Conservation (phyloP, 1,139 yeast species). For the Hemisphaericaspora subhashii region DNA sequence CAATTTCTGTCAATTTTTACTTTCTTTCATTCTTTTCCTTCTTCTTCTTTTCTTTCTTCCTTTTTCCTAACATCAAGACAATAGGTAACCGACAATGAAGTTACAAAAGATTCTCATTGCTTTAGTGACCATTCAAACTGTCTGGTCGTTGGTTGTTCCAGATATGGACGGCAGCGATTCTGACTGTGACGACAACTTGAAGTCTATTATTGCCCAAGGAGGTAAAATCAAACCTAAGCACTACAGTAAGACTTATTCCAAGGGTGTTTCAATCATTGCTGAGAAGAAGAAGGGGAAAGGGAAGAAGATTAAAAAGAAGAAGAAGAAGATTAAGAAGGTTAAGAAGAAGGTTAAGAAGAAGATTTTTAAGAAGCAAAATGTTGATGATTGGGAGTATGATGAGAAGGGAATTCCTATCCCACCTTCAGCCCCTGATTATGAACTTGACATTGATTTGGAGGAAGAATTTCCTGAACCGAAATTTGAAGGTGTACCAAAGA, state of each 20-base stretch:
- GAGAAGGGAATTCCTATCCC: no score
- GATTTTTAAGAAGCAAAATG: conserved; percentile 1
- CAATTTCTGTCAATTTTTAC: no score
- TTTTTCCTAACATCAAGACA: not conserved
- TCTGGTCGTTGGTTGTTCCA: not conserved
- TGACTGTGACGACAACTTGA: no score
- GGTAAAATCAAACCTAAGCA: conserved; percentile 2
- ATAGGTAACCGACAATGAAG: conserved; percentile 1
- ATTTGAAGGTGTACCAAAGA: no score
- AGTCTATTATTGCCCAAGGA: not conserved
- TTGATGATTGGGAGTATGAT: not conserved
- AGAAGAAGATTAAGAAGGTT: conserved; percentile 2
- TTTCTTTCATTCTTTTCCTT: not conserved
- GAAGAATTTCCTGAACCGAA: no score
- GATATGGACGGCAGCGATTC: not conserved
- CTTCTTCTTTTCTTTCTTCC: not conserved
- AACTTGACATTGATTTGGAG: no score
- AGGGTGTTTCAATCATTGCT: conserved; percentile 5
- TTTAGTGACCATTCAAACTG: not conserved
- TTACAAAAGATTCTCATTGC: conserved; percentile 5
- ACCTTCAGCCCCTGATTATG: no score
- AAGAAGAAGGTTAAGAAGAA: conserved; percentile 4
- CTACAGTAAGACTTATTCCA: conserved; percentile 4
- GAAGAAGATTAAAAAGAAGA: conserved; percentile 3
- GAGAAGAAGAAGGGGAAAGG: conserved; percentile 1